Base-by-base conservation (phyloP, 2,329 filamentous ascomycete genomes). In the Elsinoe arachidis region DNA sequence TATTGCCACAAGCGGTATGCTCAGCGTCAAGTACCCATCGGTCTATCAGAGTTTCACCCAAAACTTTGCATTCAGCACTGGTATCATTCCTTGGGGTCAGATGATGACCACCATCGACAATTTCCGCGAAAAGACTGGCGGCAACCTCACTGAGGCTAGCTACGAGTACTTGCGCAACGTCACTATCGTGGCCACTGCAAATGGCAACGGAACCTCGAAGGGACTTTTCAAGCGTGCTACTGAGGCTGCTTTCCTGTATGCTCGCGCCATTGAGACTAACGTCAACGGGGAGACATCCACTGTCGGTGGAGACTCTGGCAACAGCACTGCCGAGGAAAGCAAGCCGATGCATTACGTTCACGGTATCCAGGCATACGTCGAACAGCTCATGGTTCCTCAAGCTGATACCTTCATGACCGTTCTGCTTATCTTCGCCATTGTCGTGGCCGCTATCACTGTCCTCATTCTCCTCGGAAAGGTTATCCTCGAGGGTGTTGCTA, bases 361-460 rank as follows among this genome's bases (percentile, higher is more conserved):
- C 49, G 89, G 90, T 55, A 87, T 97, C 65, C 81, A 91, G 70
- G 88, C 82, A 30, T 95, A 87, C 66, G 86, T 85, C n/a, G 84
- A 96, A 68, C 79, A 91, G 69, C 80, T 96, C 58, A 84, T 82
- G 43, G 90, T 97, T 55, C 93, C 93, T 15, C 82, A 87, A 64
- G 84, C 88, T 51, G 95, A 96, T 74, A 90, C 90, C 1, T 97
- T 97, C 76, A 95, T 99, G 91, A 96, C 90, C 0, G 85, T 96
- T 3, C 80, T 97, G 1, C 77, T 97, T 54, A 77, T 96, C 59
- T 92, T 96, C 60, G 88, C 90, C 61, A 93, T 96, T 62, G 79
- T 95, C 55, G 82, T 97, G 62, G 91, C 84, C 3, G 81, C 82
- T 34, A 92, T 96, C 62, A 86, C 88, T 43, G 87, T 96, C 21